Conservation (phyloP, 257 asterid species). For the Ehretia macrophylla region DNA sequence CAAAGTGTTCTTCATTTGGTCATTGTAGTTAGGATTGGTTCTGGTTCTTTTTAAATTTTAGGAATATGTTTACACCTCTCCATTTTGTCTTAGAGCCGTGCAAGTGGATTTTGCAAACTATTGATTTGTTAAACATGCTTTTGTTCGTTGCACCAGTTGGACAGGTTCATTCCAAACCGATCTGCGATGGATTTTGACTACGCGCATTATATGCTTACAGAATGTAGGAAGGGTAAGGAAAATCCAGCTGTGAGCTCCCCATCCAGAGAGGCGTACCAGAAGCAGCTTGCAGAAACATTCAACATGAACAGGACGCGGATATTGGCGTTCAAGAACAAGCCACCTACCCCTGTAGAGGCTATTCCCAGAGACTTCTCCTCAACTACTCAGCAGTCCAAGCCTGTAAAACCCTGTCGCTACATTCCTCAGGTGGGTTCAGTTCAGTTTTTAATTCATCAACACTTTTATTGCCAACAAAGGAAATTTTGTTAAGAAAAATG, state of each 20-base stretch:
- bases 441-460: neutral
- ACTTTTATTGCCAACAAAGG: too few relatives aligned
- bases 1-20: too few relatives aligned
- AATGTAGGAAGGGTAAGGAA: conserved; percentile 82
- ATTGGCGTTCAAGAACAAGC: conserved; percentile 88
- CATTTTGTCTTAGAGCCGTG: neutral
- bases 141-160: conserved; percentile 50
- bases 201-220: conserved; percentile 88
- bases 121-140: neutral
- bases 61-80: neutral
- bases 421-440: conserved; percentile 87
- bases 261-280: conserved; percentile 77
- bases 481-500: too few relatives aligned
- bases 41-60: too few relatives aligned
- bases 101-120: neutral
- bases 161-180: conserved; percentile 93
- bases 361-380: conserved; percentile 44
- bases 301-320: conserved; percentile 85
- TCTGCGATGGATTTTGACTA: conserved; percentile 91
- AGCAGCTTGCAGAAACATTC: conserved; percentile 77
- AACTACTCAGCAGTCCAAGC: conserved; percentile 45
- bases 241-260: conserved; percentile 65
- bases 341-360: conserved; percentile 60
- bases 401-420: conserved; percentile 63
- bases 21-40: neutral